Evolutionary conservation across 177 flowering plant genomes (phyloP), one percentile per base, ranked within the genome.

Genomic region (Tripterygium wilfordii): DNA sequence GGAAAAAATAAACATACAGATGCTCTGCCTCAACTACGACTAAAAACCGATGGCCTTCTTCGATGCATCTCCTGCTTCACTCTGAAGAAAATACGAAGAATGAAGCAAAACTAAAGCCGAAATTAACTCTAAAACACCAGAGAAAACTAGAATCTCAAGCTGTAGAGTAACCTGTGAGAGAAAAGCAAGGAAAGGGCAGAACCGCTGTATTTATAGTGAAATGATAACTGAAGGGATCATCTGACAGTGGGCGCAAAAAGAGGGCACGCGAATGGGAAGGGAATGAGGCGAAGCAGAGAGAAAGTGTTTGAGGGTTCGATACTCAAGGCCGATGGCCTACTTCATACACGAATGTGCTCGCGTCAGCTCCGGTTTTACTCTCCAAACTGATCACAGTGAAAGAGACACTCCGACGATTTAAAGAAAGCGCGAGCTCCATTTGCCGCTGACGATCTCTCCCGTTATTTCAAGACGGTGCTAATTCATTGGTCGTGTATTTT

Each of bases 241-340:
- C 67, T 66, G 74, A 71, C 70, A 69, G 51, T 2, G 53, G 14
- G 67, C 58, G 61, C 19, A 57, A 61, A 72, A 63, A 48, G 18
- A 58, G 63, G 54, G 79, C 76, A 71, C 71, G 77, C 72, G 75
- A 66, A 42, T 31, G 50, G 42, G 43, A 32, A 24, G 40, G 35
- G 17, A 36, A 33, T 29, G 24, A 35, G 42, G 47, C 17, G 31
- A 35, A 23, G 27, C 32, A 26, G 22, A 21, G 21, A n/a, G 20
- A 13, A 18, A 6, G 8, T 14, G 12, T 15, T 15, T 17, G 3
- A 36, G 2, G 19, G 3, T 2, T 3, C 40, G 3, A 9, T 2
- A 5, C n/a, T n/a, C n/a, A n/a, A n/a, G n/a, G n/a, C n/a, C n/a
- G n/a, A n/a, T n/a, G n/a, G 66, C 17, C 60, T 66, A 70, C 76